These are phyloP conservation scores for Pyricularia sp. DNA, from an alignment of 2,329 filamentous ascomycete species.

Conservation along the genomic window DNA sequence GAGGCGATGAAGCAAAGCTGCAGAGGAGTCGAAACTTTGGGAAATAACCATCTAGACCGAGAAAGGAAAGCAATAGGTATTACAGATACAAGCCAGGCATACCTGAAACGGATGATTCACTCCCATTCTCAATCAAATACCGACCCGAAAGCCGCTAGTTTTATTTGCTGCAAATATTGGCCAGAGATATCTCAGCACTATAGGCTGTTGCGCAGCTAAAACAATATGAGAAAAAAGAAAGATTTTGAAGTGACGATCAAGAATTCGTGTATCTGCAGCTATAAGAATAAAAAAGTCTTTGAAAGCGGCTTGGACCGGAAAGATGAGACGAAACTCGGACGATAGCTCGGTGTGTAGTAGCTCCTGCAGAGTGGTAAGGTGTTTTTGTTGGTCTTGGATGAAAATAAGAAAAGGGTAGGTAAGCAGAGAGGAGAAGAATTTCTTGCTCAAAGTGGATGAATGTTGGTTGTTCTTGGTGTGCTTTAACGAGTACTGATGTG, in stretches of 20 bases:
- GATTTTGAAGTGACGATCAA: background rate
- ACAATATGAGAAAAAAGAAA: background rate
- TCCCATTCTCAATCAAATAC: background rate
- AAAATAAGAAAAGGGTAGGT: background rate
- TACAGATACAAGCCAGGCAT: background rate
- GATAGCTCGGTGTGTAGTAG: background rate
- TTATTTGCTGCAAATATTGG: background rate
- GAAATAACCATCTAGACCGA: background rate
- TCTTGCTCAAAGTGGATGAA: background rate
- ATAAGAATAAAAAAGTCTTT: background rate
- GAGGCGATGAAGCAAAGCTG: background rate
- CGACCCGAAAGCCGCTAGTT: background rate
- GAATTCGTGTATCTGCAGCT: background rate
- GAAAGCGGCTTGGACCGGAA: background rate
- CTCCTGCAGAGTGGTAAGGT: background rate
- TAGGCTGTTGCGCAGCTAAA: background rate
- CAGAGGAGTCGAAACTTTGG: constrained; percentile 6
- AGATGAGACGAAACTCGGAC: background rate
- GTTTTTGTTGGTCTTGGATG: background rate
- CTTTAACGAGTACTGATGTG: background rate
- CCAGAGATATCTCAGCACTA: background rate
- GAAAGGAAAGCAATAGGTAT: background rate
- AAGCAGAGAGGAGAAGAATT: too few relatives aligned
- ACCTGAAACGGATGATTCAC: background rate
- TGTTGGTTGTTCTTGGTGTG: background rate